phyloP scores from a whole-genome alignment of 139 green algal species.

The Eudorina sp. region DNA sequence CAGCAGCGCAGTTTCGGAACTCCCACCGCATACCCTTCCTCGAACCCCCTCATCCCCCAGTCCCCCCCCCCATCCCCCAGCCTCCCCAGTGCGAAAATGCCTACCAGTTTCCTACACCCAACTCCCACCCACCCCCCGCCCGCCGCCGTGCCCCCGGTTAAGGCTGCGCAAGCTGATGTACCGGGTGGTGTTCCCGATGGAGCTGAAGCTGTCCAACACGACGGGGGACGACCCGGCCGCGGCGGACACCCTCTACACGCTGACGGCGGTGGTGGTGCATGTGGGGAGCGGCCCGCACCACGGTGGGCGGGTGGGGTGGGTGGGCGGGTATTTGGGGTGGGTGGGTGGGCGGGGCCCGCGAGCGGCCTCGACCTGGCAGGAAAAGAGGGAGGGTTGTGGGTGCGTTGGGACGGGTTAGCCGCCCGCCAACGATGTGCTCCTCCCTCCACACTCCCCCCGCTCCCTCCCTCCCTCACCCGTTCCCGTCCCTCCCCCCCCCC shows the following conservation, averaged over 20 bases:
- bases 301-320: conserved; percentile 60
- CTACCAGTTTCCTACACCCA: neutral
- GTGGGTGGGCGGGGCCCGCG: neutral
- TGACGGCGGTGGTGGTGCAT: conserved; percentile 97
- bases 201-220: conserved; percentile 95
- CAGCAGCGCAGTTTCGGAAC: no score
- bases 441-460: neutral
- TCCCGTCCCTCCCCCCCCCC: no score
- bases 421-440: no score
- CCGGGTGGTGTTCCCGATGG: conserved; percentile 96
- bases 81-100: no score
- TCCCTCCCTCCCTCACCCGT: neutral
- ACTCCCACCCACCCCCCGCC: neutral
- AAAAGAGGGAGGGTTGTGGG: no score
- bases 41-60: neutral
- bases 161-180: conserved; percentile 96
- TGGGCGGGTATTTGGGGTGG: neutral
- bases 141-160: neutral
- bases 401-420: no score
- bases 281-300: conserved; percentile 95
- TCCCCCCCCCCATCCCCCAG: no score
- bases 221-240: conserved; percentile 71
- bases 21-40: no score
- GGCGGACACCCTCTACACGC: conserved; percentile 81
- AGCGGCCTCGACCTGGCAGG: no score